Evolutionary conservation across 345 rosid species (phyloP).

Genomic region (Atalantia buxifolia): DNA sequence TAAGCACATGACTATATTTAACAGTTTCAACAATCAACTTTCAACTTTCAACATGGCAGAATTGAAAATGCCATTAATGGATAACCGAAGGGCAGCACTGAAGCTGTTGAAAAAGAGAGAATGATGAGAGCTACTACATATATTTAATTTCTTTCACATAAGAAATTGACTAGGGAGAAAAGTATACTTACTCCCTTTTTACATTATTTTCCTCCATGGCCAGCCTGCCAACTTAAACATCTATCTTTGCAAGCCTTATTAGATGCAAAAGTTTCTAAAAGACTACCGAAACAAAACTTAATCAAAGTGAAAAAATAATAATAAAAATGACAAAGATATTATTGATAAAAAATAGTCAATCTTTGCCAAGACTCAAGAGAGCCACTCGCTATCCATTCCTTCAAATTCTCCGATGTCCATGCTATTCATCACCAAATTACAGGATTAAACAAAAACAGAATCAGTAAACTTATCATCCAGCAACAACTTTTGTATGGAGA

Average conservation of each 20-base stretch:
- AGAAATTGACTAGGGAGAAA: background rate
- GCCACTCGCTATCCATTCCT: conserved; percentile 90
- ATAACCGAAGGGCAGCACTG: background rate
- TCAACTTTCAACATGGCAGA: background rate
- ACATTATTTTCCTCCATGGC: conserved; percentile 34
- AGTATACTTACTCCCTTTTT: background rate
- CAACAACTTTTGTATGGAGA: conserved; percentile 12
- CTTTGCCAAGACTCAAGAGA: conserved; percentile 56
- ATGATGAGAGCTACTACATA: background rate
- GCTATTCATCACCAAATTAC: conserved; percentile 38
- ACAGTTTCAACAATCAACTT: no score
- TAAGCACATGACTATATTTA: background rate
- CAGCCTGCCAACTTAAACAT: conserved; percentile 27
- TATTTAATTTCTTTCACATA: background rate
- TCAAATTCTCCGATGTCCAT: conserved; percentile 95
- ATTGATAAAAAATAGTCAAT: conserved; percentile 59
- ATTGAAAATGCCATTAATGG: background rate
- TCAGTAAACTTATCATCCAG: conserved; percentile 21
- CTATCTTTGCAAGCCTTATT: conserved; percentile 46
- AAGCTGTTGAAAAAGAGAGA: background rate
- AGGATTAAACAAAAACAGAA: background rate
- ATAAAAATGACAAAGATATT: conserved; percentile 48
- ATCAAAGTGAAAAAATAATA: conserved; percentile 6
- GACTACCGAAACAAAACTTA: conserved; percentile 14
- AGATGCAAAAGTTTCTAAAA: conserved; percentile 12